These are phyloP conservation scores for Penstemon davidsonii DNA, from an alignment of 257 asterid species.

Conservation along the genomic window DNA sequence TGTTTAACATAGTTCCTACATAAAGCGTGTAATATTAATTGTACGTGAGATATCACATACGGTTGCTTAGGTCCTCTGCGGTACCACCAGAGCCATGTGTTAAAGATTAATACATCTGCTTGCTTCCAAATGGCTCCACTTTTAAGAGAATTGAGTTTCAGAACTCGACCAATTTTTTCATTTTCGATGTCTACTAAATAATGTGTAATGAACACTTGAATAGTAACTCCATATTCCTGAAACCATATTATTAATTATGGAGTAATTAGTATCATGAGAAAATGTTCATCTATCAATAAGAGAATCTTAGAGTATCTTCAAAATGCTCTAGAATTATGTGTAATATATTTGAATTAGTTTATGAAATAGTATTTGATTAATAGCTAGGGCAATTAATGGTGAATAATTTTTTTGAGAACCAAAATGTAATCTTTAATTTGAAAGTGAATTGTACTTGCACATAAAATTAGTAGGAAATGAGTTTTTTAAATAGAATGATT, in stretches of 20 bases:
- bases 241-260: not conserved
- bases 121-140: conserved; percentile 51
- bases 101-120: conserved; percentile 57
- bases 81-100: conserved; percentile 80
- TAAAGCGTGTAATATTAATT: not conserved
- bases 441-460: too few species aligned
- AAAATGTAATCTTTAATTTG: too few species aligned
- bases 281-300: not conserved
- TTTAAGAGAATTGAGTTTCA: conserved; percentile 49
- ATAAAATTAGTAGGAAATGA: too few species aligned
- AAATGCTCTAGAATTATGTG: not conserved
- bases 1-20: not conserved
- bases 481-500: too few species aligned
- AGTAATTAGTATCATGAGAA: not conserved
- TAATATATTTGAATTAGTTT: too few species aligned
- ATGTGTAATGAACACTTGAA: conserved; percentile 37
- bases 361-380: too few species aligned
- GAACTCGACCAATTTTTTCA: conserved; percentile 39
- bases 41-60: conserved; percentile 27
- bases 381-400: too few species aligned
- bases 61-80: conserved; percentile 55
- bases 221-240: conserved; percentile 52
- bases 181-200: conserved; percentile 51
- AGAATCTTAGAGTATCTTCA: not conserved
- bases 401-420: too few species aligned